Evolutionary conservation across 1,139 yeast genomes (phyloP).

Genomic region (Kodamaea alishanica): DNA sequence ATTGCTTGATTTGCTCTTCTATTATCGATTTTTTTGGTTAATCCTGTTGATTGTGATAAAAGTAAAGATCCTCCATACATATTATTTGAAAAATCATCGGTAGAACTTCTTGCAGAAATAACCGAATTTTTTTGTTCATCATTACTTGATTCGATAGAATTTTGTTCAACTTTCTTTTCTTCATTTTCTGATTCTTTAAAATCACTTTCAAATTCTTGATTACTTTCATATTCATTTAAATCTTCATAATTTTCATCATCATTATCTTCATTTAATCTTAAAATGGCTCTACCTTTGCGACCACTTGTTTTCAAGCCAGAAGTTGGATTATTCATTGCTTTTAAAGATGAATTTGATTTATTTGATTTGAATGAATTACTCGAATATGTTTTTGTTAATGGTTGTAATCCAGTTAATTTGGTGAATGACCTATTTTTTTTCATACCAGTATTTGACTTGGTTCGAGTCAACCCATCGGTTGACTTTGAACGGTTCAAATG

Average conservation of each 20-base stretch:
- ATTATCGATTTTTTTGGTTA: slow-evolving; percentile 35
- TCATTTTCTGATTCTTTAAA: background rate
- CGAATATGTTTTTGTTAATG: slow-evolving; percentile 38
- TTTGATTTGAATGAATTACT: slow-evolving; percentile 24
- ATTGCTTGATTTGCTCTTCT: slow-evolving; percentile 11
- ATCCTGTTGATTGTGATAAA: slow-evolving; percentile 45
- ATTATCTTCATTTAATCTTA: slow-evolving; percentile 28
- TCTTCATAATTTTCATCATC: slow-evolving; percentile 15
- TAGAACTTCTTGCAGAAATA: slow-evolving; percentile 20
- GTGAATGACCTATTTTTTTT: slow-evolving; percentile 40
- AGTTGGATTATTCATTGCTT: slow-evolving; percentile 22
- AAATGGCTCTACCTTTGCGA: slow-evolving; percentile 39
- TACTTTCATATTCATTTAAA: slow-evolving; percentile 7
- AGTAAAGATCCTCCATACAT: slow-evolving; percentile 44
- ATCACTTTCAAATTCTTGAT: background rate
- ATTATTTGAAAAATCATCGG: slow-evolving; percentile 32
- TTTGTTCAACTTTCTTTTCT: slow-evolving; percentile 5
- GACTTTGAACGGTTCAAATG: slow-evolving; percentile 40
- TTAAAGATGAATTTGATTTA: slow-evolving; percentile 35
- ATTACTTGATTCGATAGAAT: slow-evolving; percentile 1
- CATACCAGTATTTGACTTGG: slow-evolving; percentile 19
- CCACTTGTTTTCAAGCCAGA: slow-evolving; percentile 39
- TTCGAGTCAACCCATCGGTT: slow-evolving; percentile 37
- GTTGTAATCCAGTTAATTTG: slow-evolving; percentile 36
- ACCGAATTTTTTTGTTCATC: background rate